Evolutionary conservation across 345 rosid genomes (phyloP).

Genomic region (Brassica incana): DNA sequence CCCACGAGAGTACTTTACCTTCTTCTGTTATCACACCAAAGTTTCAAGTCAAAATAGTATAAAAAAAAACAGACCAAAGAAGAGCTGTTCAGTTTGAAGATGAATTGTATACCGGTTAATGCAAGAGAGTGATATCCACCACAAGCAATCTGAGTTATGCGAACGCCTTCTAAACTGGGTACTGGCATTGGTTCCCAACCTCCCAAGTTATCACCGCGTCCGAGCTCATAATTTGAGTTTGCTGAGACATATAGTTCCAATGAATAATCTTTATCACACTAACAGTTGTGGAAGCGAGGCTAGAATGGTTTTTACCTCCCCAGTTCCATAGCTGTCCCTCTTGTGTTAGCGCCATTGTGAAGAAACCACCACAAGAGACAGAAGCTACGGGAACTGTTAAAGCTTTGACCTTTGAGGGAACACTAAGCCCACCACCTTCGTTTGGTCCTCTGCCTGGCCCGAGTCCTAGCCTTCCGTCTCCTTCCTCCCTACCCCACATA

Average conservation of each 20-base stretch:
- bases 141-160: conserved; percentile 66
- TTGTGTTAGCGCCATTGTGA: conserved; percentile 71
- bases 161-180: conserved; percentile 59
- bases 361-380: conserved; percentile 90
- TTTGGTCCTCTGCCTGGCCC: conserved; percentile 92
- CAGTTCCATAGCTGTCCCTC: conserved; percentile 90
- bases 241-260: conserved; percentile 45
- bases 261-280: not conserved
- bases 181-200: conserved; percentile 85
- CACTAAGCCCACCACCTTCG: conserved; percentile 88
- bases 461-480: conserved; percentile 92
- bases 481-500: conserved; percentile 97
- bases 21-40: conserved; percentile 55
- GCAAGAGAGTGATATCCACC: conserved; percentile 97
- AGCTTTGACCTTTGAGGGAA: conserved; percentile 78
- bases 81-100: not conserved
- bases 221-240: conserved; percentile 90
- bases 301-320: conserved; percentile 57
- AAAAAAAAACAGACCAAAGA: not conserved
- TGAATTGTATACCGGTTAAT: conserved; percentile 59
- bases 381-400: conserved; percentile 65
- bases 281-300: not conserved
- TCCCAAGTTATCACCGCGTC: conserved; percentile 78
- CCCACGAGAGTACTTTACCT: conserved; percentile 91
- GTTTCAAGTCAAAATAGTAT: not conserved